Conservation (phyloP, 148 eudicot species). For the Chenopodium berlandieri region DNA sequence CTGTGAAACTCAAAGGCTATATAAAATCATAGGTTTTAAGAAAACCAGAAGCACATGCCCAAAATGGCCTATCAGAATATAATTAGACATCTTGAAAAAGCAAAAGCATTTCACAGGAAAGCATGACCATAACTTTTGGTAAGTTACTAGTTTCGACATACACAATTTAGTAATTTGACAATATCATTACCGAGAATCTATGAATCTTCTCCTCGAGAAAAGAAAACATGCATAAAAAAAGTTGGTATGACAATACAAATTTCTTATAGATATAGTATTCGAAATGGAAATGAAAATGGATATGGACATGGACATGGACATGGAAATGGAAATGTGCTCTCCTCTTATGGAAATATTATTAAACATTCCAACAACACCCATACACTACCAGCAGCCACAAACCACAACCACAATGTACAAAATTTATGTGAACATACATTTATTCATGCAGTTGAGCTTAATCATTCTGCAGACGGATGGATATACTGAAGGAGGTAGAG, state of each 20-base stretch:
- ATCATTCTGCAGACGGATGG: constrained; percentile 97
- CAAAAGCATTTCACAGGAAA: not conserved
- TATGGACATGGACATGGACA: too few relatives aligned
- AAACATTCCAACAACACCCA: not conserved
- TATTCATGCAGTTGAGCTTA: constrained; percentile 56
- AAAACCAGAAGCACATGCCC: not conserved
- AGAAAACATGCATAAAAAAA: not conserved
- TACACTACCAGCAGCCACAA: not conserved
- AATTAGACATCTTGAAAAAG: not conserved
- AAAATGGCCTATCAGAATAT: not conserved
- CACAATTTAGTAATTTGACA: not conserved
- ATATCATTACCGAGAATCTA: not conserved
- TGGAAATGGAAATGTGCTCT: not conserved
- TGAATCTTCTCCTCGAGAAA: not conserved
- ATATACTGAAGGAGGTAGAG: constrained; percentile 98
- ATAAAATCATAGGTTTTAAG: not conserved
- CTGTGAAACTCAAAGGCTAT: not conserved
- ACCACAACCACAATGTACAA: not conserved
- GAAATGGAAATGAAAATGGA: not conserved
- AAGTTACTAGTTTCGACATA: not conserved
- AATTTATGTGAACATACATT: constrained; percentile 48
- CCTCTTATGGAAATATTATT: not conserved
- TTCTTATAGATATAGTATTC: not conserved
- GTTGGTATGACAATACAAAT: not conserved
- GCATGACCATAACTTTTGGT: not conserved